phyloP scores from a whole-genome alignment of 257 asterid genomes.

The Solanum pennellii region DNA sequence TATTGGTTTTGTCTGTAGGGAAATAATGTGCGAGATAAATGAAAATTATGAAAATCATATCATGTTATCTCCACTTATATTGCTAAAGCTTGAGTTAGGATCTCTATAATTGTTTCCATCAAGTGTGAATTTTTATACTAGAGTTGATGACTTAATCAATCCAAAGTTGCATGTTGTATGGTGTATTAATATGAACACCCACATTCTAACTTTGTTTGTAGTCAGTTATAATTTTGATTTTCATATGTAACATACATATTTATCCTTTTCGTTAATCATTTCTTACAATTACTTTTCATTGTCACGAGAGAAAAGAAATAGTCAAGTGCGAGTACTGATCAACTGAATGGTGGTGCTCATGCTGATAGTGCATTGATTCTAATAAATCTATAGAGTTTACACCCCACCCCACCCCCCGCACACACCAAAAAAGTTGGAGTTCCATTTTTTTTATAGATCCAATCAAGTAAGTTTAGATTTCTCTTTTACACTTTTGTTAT shows the following conservation, averaged over 20 bases:
- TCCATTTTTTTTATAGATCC: slow-evolving; percentile 22
- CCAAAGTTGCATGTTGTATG: slow-evolving; percentile 54
- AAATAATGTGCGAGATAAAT: slow-evolving; percentile 32
- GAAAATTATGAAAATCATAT: slow-evolving; percentile 58
- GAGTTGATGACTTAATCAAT: slow-evolving; percentile 43
- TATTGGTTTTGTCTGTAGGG: slow-evolving; percentile 21
- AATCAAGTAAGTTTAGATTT: slow-evolving; percentile 24
- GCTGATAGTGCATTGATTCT: no score
- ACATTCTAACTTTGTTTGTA: slow-evolving; percentile 24
- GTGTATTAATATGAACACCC: slow-evolving; percentile 49
- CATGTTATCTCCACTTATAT: neutral
- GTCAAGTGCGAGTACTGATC: no score
- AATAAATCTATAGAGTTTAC: no score
- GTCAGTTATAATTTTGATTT: no score
- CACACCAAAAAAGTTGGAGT: slow-evolving; percentile 19
- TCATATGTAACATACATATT: no score
- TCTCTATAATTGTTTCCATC: slow-evolving; percentile 41
- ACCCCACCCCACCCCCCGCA: neutral
- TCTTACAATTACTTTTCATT: no score
- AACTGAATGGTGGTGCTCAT: no score
- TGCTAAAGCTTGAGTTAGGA: slow-evolving; percentile 44
- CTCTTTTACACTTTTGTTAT: neutral
- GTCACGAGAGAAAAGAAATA: no score
- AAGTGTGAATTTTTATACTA: slow-evolving; percentile 50
- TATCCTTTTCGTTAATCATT: no score